phyloP scores from a whole-genome alignment of 164 flowering plant genomes.

The Nelumbo lutea region DNA sequence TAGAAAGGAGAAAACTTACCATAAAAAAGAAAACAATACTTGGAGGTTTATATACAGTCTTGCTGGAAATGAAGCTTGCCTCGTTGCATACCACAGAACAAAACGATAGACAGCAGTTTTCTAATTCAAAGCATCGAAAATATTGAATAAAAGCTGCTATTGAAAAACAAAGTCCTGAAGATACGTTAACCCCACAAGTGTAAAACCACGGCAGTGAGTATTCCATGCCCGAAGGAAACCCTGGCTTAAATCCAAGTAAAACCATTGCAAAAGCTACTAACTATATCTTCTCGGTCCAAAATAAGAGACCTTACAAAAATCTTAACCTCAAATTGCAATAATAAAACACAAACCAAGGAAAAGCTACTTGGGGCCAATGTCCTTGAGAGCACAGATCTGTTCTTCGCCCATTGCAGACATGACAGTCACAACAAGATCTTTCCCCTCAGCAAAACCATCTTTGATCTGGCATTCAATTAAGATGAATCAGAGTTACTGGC shows the following conservation, averaged over 20 bases:
- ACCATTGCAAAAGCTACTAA: background rate
- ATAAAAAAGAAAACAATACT: background rate
- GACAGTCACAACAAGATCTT: slow-evolving; percentile 48
- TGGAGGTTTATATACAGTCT: background rate
- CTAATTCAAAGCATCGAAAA: background rate
- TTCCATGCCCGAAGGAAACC: background rate
- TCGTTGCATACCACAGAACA: background rate
- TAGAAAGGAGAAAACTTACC: background rate
- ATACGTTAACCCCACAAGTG: background rate
- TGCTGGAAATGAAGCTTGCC: background rate
- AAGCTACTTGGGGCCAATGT: slow-evolving; percentile 45
- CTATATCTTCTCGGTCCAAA: background rate
- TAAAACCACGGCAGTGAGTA: background rate
- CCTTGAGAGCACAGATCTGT: slow-evolving; percentile 57
- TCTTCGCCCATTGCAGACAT: slow-evolving; percentile 66
- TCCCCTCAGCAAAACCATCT: slow-evolving; percentile 52
- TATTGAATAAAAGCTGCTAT: background rate
- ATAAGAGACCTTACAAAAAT: slow-evolving; percentile 4
- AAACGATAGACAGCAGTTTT: background rate
- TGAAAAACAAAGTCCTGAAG: background rate
- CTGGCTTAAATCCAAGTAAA: background rate
- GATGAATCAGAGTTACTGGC: background rate
- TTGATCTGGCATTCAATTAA: slow-evolving; percentile 33
- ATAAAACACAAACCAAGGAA: background rate
- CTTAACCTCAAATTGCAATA: background rate